Conservation (phyloP, 495 filamentous ascomycete species). For the Neurospora discreta region DNA sequence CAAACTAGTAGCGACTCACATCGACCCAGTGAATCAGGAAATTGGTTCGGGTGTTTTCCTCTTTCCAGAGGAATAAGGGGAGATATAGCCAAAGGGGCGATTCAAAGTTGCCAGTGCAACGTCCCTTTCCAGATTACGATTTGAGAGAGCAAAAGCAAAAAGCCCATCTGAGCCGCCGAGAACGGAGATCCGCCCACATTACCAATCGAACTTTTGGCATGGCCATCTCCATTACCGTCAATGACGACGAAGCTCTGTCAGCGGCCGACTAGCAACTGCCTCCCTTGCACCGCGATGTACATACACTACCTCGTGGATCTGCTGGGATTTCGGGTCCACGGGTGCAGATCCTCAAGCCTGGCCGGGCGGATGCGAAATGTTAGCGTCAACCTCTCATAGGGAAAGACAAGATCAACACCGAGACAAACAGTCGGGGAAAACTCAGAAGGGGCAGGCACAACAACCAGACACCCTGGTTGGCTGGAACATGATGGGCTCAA, state of each 20-base stretch:
- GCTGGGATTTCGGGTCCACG: background rate
- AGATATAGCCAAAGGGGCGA: background rate
- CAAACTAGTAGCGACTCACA: background rate
- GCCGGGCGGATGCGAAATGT: background rate
- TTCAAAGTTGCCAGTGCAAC: background rate
- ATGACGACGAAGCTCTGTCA: background rate
- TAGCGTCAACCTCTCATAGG: background rate
- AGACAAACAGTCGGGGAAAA: background rate
- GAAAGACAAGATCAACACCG: background rate
- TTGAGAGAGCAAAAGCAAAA: background rate
- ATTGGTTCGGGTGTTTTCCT: background rate
- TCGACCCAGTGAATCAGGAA: background rate
- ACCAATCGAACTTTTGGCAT: background rate
- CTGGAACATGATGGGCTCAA: background rate
- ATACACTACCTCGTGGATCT: background rate
- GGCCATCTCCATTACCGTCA: background rate
- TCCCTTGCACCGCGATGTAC: background rate
- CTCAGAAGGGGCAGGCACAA: background rate
- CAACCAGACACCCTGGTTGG: background rate
- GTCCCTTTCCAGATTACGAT: background rate
- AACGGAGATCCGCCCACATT: background rate
- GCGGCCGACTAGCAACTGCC: background rate
- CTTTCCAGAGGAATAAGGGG: background rate
- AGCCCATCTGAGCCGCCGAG: background rate
- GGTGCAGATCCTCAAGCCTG: background rate